Evolutionary conservation across 2,329 filamentous ascomycete genomes (phyloP).

Genomic region (Septoria linicola): DNA sequence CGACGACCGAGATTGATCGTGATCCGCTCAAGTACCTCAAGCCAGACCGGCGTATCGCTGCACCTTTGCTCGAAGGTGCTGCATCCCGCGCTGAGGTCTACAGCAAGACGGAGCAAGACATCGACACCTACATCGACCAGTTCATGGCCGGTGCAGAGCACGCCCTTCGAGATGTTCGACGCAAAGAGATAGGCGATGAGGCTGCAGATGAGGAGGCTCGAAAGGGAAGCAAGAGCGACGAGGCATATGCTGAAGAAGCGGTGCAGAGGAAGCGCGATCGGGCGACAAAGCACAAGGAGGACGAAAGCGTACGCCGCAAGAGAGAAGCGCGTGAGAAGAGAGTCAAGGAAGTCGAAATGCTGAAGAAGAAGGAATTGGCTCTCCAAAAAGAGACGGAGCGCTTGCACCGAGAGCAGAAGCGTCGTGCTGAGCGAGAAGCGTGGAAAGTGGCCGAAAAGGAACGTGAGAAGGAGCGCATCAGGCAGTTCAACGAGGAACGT

Average conservation of each 20-base stretch:
- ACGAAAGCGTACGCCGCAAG: constrained; percentile 59
- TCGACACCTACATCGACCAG: constrained; percentile 66
- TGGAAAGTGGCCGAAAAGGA: constrained; percentile 47
- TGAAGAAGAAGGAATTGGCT: constrained; percentile 51
- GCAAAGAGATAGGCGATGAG: constrained; percentile 67
- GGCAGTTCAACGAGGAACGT: constrained; percentile 52
- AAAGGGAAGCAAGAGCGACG: constrained; percentile 69
- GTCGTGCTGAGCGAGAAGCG: constrained; percentile 50
- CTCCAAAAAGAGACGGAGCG: constrained; percentile 44
- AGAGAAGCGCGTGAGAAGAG: constrained; percentile 62
- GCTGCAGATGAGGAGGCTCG: constrained; percentile 63
- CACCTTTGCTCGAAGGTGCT: constrained; percentile 73
- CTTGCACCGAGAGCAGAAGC: constrained; percentile 49
- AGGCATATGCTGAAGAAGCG: constrained; percentile 69
- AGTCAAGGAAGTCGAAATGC: constrained; percentile 50
- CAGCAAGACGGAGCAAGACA: constrained; percentile 65
- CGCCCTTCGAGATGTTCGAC: constrained; percentile 67
- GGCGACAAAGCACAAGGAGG: constrained; percentile 60
- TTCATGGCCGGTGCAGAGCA: constrained; percentile 64
- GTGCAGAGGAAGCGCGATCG: constrained; percentile 60
- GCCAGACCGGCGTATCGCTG: constrained; percentile 70
- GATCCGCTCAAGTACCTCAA: constrained; percentile 68
- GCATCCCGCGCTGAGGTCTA: constrained; percentile 76
- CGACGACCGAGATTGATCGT: constrained; percentile 70
- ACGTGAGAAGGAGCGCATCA: constrained; percentile 56